Conservation (phyloP, 1,284 basidiomycete species). For the Trichosporon sp. region DNA sequence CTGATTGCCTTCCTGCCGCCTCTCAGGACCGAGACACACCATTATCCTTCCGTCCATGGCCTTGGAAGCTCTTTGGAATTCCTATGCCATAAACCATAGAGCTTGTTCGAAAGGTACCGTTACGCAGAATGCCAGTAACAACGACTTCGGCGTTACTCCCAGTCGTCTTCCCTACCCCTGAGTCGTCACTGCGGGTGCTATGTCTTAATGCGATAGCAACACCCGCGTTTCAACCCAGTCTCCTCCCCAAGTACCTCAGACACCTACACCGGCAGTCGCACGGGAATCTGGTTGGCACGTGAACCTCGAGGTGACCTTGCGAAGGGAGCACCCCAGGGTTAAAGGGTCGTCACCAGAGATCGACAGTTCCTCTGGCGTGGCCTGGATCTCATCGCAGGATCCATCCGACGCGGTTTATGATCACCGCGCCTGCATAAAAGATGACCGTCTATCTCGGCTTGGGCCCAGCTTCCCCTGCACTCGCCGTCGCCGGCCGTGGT, state of each 20-base stretch:
- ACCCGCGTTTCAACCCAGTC: conserved; percentile 14
- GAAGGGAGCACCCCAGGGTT: not conserved
- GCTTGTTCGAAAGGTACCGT: conserved; percentile 6
- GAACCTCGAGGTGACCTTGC: not conserved
- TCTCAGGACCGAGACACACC: not conserved
- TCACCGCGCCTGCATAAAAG: not conserved
- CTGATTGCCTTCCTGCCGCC: conserved; percentile 13
- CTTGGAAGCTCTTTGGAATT: conserved; percentile 16
- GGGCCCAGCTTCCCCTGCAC: not conserved
- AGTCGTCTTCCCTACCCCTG: not conserved
- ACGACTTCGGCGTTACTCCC: not conserved
- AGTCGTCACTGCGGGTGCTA: conserved; percentile 9
- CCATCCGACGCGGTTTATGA: conserved; percentile 9
- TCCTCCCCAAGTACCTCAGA: not conserved
- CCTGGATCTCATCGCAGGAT: not conserved
- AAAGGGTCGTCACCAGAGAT: conserved; percentile 13
- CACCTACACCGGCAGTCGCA: conserved; percentile 1
- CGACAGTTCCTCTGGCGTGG: conserved; percentile 8
- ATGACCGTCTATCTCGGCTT: conserved; percentile 9
- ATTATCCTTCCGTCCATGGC: conserved; percentile 9
- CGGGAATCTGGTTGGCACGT: not conserved
- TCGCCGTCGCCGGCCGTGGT: not conserved
- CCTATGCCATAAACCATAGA: conserved; percentile 18
- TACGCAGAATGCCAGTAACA: not conserved
- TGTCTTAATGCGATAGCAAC: conserved; percentile 15